phyloP scores from a whole-genome alignment of 164 flowering plant genomes.

The Nymphaea colorata region DNA sequence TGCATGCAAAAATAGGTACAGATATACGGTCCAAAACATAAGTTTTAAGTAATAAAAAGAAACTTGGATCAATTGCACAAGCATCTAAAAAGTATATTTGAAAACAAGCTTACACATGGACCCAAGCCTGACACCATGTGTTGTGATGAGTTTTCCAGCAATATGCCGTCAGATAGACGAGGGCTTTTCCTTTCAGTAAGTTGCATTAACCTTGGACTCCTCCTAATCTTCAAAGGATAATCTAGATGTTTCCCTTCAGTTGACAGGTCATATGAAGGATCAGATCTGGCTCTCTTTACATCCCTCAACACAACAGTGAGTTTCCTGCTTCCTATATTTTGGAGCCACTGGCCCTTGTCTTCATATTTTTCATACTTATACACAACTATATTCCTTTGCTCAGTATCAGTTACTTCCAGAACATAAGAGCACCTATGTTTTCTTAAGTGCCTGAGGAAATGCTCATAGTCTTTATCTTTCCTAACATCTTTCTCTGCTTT shows the following conservation, averaged over 20 bases:
- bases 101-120: too few species aligned
- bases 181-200: neutral
- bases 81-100: too few species aligned
- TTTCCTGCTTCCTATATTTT: too few species aligned
- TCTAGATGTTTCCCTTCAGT: neutral
- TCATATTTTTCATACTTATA: slow-evolving; percentile 13
- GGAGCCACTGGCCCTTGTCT: too few species aligned
- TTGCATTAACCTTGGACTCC: neutral
- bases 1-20: neutral
- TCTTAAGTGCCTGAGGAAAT: slow-evolving; percentile 20
- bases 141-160: too few species aligned
- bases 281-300: neutral
- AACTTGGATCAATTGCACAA: too few species aligned
- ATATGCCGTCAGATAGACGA: neutral
- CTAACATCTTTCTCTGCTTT: slow-evolving; percentile 1
- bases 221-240: neutral
- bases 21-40: too few species aligned
- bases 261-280: neutral
- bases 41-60: too few species aligned
- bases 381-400: slow-evolving; percentile 1
- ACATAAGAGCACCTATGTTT: slow-evolving; percentile 22
- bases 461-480: slow-evolving; percentile 12
- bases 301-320: neutral
- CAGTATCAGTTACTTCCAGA: slow-evolving; percentile 10
- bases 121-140: too few species aligned